Conservation (phyloP, 176 grass and related monocot species). For the Echinochloa phyllopogon region DNA sequence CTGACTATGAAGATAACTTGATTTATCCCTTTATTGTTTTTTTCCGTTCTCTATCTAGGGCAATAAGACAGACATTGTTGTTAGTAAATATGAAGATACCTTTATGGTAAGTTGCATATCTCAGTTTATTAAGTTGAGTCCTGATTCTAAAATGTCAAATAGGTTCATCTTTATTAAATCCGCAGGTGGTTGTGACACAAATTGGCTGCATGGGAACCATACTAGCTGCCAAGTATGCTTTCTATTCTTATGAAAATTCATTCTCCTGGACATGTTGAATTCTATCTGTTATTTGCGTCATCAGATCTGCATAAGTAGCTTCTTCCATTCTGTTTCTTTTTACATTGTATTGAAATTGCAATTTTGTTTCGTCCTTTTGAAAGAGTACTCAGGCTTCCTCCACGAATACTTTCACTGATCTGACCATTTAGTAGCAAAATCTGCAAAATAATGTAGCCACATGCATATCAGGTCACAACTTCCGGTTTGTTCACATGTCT, state of each 20-base stretch:
- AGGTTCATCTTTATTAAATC: constrained; percentile 33
- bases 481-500: not conserved
- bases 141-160: constrained; percentile 11
- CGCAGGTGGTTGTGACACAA: constrained; percentile 90
- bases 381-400: not conserved
- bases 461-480: not conserved
- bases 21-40: constrained; percentile 37
- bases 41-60: constrained; percentile 57
- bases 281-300: constrained; percentile 21
- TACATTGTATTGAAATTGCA: not conserved
- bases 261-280: constrained; percentile 19
- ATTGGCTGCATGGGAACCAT: constrained; percentile 95
- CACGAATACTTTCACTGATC: not conserved
- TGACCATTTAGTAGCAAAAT: not conserved
- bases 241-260: constrained; percentile 27
- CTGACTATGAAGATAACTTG: constrained; percentile 17
- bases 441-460: not conserved
- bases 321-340: not conserved
- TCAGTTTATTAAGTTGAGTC: not conserved
- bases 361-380: not conserved
- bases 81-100: constrained; percentile 79
- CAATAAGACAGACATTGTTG: constrained; percentile 80
- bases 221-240: constrained; percentile 73
- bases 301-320: not conserved
- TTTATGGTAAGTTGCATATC: constrained; percentile 67